Evolutionary conservation across 2,329 filamentous ascomycete genomes (phyloP), one percentile per base, ranked within the genome.

Genomic region (Stachybotrys echinatus): DNA sequence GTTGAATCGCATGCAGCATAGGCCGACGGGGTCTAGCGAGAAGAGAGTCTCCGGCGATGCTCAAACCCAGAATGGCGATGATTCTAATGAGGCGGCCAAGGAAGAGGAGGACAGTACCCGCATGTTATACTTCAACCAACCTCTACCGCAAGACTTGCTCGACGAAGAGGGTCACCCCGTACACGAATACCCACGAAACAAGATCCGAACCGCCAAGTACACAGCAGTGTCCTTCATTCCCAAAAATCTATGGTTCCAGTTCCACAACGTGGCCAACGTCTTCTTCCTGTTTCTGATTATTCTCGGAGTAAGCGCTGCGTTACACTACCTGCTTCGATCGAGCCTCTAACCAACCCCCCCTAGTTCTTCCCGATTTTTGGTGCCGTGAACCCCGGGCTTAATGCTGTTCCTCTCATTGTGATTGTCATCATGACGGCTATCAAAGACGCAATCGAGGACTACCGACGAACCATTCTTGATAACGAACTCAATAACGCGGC

Each of bases 271-370:
- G 62, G 94, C 94, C 64, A 99, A 99, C 69, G 87, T 97, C 48
- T 99, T 97, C 73, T 99, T 99, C 79, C 77, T 97, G 59, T 96
- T 97, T 72, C 81, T 92, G 61, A 92, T 96, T 65, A 95, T 99
- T 64, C 80, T 99, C 52, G 85, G 87, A 63, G 94, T 97, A 85
- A 20, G 14, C 50, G 46, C 31, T 43, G 42, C 22, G 39, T 21
- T 34, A 43, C 51, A 43, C 48, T 39, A 2, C n/a, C 23, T 45
- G 31, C 39, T 27, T 47, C 5, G 10, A 34, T 14, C 5, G 27
- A 34, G 27, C 27, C 10, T 34, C 51, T 52, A 31, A 49, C 43
- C 50, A 48, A 58, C 56, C 50, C 38, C 43, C 55, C 55, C 21
- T 71, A 97, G 94, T 89, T 95, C 65, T 97, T 97, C 71, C 85